These are phyloP conservation scores for Pseudogymnoascus sp. DNA, from an alignment of 2,329 filamentous ascomycete species.

Conservation along the genomic window DNA sequence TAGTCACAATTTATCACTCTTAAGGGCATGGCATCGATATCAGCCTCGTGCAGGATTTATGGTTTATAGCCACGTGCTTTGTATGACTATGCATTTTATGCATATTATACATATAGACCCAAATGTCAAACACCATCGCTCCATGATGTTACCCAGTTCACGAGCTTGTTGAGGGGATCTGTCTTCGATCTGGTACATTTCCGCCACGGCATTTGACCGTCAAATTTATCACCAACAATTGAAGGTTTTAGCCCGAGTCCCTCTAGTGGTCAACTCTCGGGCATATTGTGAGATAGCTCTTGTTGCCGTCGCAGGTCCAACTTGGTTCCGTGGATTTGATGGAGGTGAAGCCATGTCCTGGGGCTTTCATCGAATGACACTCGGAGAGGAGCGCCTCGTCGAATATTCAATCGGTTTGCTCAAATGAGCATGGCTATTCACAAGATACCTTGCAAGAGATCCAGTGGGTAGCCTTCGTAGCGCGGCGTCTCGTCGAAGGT, in stretches of 20 bases:
- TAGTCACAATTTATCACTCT: not conserved
- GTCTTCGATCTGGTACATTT: not conserved
- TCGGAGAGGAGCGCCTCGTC: not conserved
- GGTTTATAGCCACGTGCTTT: not conserved
- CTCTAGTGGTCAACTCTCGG: not conserved
- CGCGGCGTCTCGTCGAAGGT: not conserved
- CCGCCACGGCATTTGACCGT: not conserved
- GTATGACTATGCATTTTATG: not conserved
- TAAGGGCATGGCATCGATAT: not conserved
- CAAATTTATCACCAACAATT: not conserved
- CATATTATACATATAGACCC: not conserved
- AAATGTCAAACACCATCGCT: not conserved
- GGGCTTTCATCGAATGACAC: not conserved
- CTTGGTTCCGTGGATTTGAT: no score
- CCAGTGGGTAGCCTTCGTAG: not conserved
- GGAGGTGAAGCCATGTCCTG: not conserved
- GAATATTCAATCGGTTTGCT: not conserved
- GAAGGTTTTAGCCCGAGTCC: not conserved
- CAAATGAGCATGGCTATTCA: not conserved
- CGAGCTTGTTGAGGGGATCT: not conserved
- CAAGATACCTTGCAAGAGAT: not conserved
- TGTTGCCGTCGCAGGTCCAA: not conserved
- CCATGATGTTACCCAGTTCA: not conserved
- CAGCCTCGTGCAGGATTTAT: not conserved
- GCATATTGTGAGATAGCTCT: not conserved